Conservation (phyloP, 202 grass and related monocot genomes). For the Setaria viridis region DNA sequence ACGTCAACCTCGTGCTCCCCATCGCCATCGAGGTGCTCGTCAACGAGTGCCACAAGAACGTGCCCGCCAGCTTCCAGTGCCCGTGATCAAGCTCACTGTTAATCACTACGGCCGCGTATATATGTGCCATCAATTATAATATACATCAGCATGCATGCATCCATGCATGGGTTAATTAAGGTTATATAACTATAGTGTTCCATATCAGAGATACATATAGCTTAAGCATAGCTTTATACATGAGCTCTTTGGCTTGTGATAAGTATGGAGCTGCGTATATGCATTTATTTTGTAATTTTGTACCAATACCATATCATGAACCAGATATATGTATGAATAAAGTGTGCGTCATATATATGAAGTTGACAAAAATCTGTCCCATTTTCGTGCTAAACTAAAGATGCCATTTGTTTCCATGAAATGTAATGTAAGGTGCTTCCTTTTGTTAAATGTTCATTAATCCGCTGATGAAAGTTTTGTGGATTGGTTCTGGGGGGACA, state of each 20-base stretch:
- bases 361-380: background rate
- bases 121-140: background rate
- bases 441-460: background rate
- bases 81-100: slow-evolving; percentile 37
- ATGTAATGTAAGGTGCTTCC: background rate
- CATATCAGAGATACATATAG: slow-evolving; percentile 8
- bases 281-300: slow-evolving; percentile 43
- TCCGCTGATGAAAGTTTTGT: background rate
- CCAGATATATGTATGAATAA: slow-evolving; percentile 24
- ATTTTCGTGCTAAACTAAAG: background rate
- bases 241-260: slow-evolving; percentile 13
- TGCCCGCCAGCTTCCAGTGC: slow-evolving; percentile 75
- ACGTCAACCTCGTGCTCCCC: slow-evolving; percentile 61
- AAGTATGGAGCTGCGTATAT: background rate
- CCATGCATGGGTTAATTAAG: background rate
- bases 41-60: slow-evolving; percentile 81
- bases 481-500: background rate
- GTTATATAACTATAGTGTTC: background rate
- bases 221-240: background rate
- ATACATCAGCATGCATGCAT: slow-evolving; percentile 23
- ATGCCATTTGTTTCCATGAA: background rate
- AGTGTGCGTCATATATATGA: slow-evolving; percentile 7
- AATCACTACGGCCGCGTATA: background rate
- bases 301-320: slow-evolving; percentile 14
- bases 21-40: slow-evolving; percentile 78